These are phyloP conservation scores for Venturia asperata DNA, from an alignment of 2,329 filamentous ascomycete genomes.

Conservation along the genomic window DNA sequence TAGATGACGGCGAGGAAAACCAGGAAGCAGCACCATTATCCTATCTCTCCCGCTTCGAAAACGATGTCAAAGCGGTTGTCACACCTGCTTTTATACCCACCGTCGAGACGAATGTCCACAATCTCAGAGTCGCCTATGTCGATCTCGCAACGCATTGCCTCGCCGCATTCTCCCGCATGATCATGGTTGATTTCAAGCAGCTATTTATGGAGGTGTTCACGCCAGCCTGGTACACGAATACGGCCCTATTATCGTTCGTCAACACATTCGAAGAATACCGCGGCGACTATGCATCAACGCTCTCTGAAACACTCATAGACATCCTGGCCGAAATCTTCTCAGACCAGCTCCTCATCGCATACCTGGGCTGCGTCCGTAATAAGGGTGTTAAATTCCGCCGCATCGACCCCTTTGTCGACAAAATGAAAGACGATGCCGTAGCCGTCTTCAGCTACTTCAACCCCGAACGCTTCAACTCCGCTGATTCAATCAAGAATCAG, in stretches of 20 bases:
- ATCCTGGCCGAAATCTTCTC: slow-evolving; percentile 90
- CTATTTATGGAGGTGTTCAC: slow-evolving; percentile 91
- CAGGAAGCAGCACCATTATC: slow-evolving; percentile 61
- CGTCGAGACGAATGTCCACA: slow-evolving; percentile 63
- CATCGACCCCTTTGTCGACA: slow-evolving; percentile 79
- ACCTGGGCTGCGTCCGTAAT: slow-evolving; percentile 80
- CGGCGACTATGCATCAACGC: slow-evolving; percentile 65
- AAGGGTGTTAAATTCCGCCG: slow-evolving; percentile 82
- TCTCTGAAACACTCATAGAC: slow-evolving; percentile 60
- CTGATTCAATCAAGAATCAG: slow-evolving; percentile 73
- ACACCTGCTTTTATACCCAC: slow-evolving; percentile 66
- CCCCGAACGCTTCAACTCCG: slow-evolving; percentile 53
- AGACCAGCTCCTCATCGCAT: slow-evolving; percentile 81
- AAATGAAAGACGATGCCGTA: slow-evolving; percentile 87
- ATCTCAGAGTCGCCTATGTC: slow-evolving; percentile 83
- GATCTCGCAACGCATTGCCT: slow-evolving; percentile 93
- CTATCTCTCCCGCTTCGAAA: slow-evolving; percentile 79
- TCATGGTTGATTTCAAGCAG: slow-evolving; percentile 76
- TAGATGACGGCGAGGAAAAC: slow-evolving; percentile 72
- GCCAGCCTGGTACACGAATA: slow-evolving; percentile 75
- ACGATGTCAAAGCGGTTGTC: slow-evolving; percentile 74
- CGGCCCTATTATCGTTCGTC: slow-evolving; percentile 86
- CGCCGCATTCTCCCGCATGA: slow-evolving; percentile 72
- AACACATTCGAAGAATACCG: slow-evolving; percentile 95
- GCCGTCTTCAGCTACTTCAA: slow-evolving; percentile 88